Evolutionary conservation across 805 yeast species (phyloP), one percentile per base, ranked within the genome.

Genomic region (Wickerhamomyces alni): DNA sequence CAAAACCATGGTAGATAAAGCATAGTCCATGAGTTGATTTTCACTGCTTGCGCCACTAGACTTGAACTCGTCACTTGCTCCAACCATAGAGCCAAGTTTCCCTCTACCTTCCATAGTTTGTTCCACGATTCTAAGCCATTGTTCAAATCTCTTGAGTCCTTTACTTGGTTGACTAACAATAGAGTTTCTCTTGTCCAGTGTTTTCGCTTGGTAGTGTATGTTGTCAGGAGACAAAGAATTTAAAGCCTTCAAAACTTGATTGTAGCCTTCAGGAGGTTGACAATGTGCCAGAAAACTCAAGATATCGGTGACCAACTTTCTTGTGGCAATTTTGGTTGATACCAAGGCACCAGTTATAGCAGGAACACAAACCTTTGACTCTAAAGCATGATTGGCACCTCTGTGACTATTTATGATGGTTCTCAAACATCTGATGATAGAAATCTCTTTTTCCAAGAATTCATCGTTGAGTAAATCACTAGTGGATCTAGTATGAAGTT

Each of bases 61-160:
- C 42, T 77, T 80, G 39, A 78, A 72, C 48, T 91, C 97, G 9
- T 82, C 93, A 42, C 87, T 81, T 0, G 96, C 95, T 2, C 97
- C 97, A 8, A 91, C 98, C 52, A 82, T 61, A 1, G 96, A 86
- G 10, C 96, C 96, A 73, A 85, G 71, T 51, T 79, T 82, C 8
- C 98, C 98, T 50, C 89, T 73, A 3, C 96, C 96, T 41, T 80
- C 87, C 33, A 87, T 52, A 0, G 89, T 81, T 36, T 72, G 74
- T 37, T 73, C 81, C 3, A 87, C 80, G 11, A 77, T 64, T 36
- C 66, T 62, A 33, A 87, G 54, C 96, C 96, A 87, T 28, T 81
- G 71, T 44, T 80, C 84, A 49, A 82, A 78, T 30, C 82, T 60
- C 47, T 66, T 74, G 45, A 67, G 64, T 13, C 62, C 50, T 17